These are phyloP conservation scores for Scutellaria minor DNA, from an alignment of 257 asterid species.

Conservation along the genomic window DNA sequence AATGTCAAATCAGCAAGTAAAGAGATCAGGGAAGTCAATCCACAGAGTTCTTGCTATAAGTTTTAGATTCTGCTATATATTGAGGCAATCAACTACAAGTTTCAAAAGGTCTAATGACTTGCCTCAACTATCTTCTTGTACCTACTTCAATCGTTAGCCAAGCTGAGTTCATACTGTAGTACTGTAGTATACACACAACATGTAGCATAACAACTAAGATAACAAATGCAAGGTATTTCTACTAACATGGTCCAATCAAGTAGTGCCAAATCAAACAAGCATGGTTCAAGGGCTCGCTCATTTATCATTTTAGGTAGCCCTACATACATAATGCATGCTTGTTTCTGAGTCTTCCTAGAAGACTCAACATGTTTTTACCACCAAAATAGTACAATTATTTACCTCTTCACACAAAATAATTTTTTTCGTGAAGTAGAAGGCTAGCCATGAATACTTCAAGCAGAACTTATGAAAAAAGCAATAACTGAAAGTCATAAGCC, in stretches of 20 bases:
- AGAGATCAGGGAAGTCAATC: too few relatives aligned
- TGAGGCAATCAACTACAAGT: neutral
- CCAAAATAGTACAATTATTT: neutral
- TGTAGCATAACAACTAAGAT: neutral
- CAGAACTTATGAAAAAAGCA: constrained; percentile 5
- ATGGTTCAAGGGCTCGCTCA: neutral
- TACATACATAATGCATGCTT: neutral
- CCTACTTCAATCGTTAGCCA: neutral
- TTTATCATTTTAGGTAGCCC: neutral
- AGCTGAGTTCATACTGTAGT: neutral
- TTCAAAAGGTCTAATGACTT: neutral
- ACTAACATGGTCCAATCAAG: constrained; percentile 1
- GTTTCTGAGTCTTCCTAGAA: neutral
- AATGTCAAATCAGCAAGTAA: too few relatives aligned
- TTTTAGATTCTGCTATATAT: neutral
- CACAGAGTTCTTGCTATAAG: too few relatives aligned
- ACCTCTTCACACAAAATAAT: neutral
- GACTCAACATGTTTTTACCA: neutral
- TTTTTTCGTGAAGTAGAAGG: neutral
- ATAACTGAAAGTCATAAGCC: neutral
- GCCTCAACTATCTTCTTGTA: neutral
- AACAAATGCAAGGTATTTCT: neutral
- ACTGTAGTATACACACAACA: neutral
- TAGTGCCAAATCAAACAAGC: neutral
- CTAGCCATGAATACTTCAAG: neutral